A percentile compares a stretch with the other conserved stretches of the same genome.
Evolutionary conservation across 257 asterid genomes (phyloP).

Genomic region (Solanum tarijense): DNA sequence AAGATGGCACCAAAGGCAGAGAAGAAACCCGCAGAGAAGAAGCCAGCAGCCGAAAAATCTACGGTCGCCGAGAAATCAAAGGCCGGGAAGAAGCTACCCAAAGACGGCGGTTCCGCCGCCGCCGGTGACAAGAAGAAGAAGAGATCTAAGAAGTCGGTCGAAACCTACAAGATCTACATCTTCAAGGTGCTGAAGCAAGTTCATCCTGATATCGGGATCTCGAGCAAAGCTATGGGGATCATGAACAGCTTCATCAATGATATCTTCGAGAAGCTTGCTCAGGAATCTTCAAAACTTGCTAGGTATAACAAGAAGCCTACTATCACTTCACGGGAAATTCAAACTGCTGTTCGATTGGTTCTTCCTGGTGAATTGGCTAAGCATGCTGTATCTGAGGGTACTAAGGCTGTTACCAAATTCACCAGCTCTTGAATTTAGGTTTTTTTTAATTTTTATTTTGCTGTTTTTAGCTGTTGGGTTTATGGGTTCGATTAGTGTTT

Average conservation of each 20-base stretch:
- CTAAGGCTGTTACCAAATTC: constrained; percentile 9
- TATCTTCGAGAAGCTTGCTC: constrained; percentile 12
- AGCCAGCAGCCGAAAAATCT: constrained; percentile 9
- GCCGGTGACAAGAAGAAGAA: constrained; percentile 7
- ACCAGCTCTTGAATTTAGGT: constrained; percentile 8
- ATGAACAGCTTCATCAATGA: constrained; percentile 16
- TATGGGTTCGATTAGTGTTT: not conserved
- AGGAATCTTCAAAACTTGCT: not conserved
- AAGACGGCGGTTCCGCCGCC: not conserved
- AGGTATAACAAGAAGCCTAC: constrained; percentile 9
- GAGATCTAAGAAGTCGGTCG: not conserved
- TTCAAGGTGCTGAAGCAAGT: constrained; percentile 14
- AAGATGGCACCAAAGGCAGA: constrained; percentile 20
- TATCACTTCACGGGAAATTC: constrained; percentile 6
- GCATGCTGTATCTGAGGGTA: constrained; percentile 10
- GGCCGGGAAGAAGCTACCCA: constrained; percentile 6
- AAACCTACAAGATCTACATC: constrained; percentile 7
- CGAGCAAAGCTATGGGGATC: constrained; percentile 9
- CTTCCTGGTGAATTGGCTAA: constrained; percentile 15
- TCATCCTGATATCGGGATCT: constrained; percentile 3
- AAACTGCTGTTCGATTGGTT: constrained; percentile 8
- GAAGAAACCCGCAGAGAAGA: constrained; percentile 9
- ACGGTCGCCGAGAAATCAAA: constrained; percentile 1
- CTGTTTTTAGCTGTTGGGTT: not conserved
- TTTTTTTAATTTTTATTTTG: no score